Evolutionary conservation across 345 rosid genomes (phyloP).

Genomic region (Eucalyptus camaldulensis): DNA sequence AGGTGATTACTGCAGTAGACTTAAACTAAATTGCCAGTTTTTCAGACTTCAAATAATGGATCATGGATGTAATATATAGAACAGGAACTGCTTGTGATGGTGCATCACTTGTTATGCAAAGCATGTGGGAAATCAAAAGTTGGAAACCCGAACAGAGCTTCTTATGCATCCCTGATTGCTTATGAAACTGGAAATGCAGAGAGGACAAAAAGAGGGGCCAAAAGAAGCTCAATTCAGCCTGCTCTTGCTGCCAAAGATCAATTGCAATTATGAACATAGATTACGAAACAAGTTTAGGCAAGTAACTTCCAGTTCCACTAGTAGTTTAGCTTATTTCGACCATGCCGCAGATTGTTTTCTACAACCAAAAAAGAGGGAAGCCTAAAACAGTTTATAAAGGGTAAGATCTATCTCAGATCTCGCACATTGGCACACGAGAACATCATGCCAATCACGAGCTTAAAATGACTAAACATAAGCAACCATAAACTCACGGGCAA

Average conservation of each 20-base stretch:
- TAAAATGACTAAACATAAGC: not conserved
- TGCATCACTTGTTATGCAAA: not conserved
- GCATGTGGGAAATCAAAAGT: not conserved
- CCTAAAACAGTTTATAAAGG: not conserved
- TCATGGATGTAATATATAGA: not conserved
- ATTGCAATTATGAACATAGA: not conserved
- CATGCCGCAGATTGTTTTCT: not conserved
- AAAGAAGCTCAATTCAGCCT: not conserved
- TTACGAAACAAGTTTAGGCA: not conserved
- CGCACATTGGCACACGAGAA: not conserved
- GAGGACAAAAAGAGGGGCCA: not conserved
- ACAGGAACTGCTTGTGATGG: not conserved
- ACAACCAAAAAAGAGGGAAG: not conserved
- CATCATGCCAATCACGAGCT: not conserved
- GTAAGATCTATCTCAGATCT: not conserved
- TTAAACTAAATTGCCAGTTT: not conserved
- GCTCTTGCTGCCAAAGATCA: not conserved
- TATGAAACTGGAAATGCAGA: not conserved
- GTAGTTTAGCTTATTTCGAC: not conserved
- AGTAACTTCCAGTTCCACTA: not conserved
- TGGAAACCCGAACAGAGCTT: not conserved
- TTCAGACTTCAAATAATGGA: not conserved
- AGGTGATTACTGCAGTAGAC: not conserved
- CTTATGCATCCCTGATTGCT: not conserved
- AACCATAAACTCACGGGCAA: not conserved